Evolutionary conservation across 306 rosid species (phyloP).

Genomic region (Fragaria nilgerrensis): DNA sequence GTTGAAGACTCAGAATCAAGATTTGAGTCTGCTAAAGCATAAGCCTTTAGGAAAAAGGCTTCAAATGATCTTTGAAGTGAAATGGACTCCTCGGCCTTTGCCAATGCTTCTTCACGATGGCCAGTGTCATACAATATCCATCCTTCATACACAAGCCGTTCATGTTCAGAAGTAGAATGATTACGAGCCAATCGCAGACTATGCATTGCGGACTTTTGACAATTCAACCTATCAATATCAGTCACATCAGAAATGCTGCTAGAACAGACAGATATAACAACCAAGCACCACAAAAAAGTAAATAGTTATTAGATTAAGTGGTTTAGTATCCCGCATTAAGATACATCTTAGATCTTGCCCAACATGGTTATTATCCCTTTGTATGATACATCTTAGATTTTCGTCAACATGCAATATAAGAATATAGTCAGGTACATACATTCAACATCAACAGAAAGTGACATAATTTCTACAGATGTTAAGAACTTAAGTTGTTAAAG

Average conservation of each 20-base stretch:
- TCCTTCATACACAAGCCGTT: conserved; percentile 89
- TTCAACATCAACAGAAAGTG: background rate
- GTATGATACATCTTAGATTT: background rate
- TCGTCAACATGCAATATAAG: conserved; percentile 1
- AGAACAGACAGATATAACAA: conserved; percentile 9
- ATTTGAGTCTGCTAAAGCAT: conserved; percentile 74
- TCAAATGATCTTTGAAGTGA: conserved; percentile 86
- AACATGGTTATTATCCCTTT: background rate
- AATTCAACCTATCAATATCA: conserved; percentile 60
- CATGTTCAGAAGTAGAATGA: conserved; percentile 68
- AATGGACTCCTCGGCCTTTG: conserved; percentile 82
- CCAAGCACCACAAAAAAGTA: background rate
- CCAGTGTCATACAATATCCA: conserved; percentile 95
- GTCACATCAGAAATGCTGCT: background rate
- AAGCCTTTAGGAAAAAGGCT: conserved; percentile 91
- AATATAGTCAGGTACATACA: background rate
- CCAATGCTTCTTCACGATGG: conserved; percentile 83
- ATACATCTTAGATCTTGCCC: background rate
- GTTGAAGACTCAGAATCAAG: conserved; percentile 65
- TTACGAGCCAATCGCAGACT: conserved; percentile 81
- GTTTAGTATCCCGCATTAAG: background rate
- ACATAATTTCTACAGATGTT: background rate
- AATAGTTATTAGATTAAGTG: conserved; percentile 1
- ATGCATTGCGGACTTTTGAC: conserved; percentile 87
- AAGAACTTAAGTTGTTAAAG: background rate